These are phyloP conservation scores for Moesziomyces globuligerus DNA, from an alignment of 1,284 basidiomycete genomes.

Conservation along the genomic window DNA sequence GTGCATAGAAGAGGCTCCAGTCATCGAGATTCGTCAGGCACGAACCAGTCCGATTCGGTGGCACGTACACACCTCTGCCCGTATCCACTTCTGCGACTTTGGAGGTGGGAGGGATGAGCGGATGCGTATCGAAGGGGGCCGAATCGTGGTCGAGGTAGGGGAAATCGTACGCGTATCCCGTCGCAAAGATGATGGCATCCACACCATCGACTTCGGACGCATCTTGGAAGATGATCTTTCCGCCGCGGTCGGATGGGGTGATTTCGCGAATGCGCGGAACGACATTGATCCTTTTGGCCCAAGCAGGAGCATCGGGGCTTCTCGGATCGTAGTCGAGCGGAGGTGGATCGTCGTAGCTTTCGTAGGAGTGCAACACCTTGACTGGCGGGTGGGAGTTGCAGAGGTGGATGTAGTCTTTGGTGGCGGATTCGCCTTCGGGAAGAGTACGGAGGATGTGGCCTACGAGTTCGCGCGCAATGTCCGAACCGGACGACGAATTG, in stretches of 20 bases:
- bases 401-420: slow-evolving; percentile 15
- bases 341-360: slow-evolving; percentile 49
- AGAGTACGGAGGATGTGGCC: slow-evolving; percentile 51
- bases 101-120: slow-evolving; percentile 24
- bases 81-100: not conserved
- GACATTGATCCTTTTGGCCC: slow-evolving; percentile 57
- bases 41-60: slow-evolving; percentile 15
- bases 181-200: slow-evolving; percentile 64
- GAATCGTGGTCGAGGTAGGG: slow-evolving; percentile 43
- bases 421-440: slow-evolving; percentile 24
- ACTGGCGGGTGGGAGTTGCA: slow-evolving; percentile 4
- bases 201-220: slow-evolving; percentile 30
- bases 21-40: slow-evolving; percentile 59
- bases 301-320: slow-evolving; percentile 42
- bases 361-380: slow-evolving; percentile 49
- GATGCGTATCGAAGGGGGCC: slow-evolving; percentile 26
- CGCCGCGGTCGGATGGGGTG: not conserved
- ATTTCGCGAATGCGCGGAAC: slow-evolving; percentile 46
- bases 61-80: slow-evolving; percentile 5
- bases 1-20: slow-evolving; percentile 58
- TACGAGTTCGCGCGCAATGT: slow-evolving; percentile 70
- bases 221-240: slow-evolving; percentile 26
- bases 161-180: slow-evolving; percentile 60
- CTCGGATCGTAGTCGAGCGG: slow-evolving; percentile 62
- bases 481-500: slow-evolving; percentile 71